Percentiles rank a stretch among this genome's conserved stretches.
These are phyloP conservation scores for Chloris gayana DNA, from an alignment of 176 grass and related monocot genomes.

Conservation along the genomic window DNA sequence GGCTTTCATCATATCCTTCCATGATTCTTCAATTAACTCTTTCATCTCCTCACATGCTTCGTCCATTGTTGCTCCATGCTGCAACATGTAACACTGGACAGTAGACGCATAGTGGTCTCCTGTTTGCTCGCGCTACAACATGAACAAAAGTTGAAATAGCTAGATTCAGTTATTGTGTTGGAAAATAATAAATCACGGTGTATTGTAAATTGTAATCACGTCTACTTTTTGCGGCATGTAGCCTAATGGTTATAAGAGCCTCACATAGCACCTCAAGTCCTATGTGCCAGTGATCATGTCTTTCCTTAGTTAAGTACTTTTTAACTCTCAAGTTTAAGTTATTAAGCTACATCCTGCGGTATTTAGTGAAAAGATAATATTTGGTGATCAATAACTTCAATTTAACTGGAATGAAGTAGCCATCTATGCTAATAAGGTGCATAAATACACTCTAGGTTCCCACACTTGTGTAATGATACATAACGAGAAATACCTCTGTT, in stretches of 20 bases:
- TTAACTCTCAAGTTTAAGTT: neutral
- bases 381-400: neutral
- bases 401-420: neutral
- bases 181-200: neutral
- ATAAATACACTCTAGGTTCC: neutral
- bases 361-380: neutral
- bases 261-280: too few relatives aligned
- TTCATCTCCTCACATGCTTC: constrained; percentile 34
- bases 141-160: neutral
- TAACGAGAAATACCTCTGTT: constrained; percentile 11
- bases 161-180: neutral
- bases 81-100: constrained; percentile 41
- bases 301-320: neutral
- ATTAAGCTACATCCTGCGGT: neutral
- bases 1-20: constrained; percentile 36
- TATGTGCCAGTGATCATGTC: too few relatives aligned
- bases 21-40: constrained; percentile 27
- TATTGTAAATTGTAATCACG: neutral
- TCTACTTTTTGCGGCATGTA: too few relatives aligned
- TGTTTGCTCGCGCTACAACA: constrained; percentile 37
- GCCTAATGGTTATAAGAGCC: too few relatives aligned
- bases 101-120: constrained; percentile 27
- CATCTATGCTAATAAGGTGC: too few relatives aligned
- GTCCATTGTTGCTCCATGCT: constrained; percentile 19
- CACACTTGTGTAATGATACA: neutral